These are phyloP conservation scores for Camellia lanceoleosa DNA, from an alignment of 148 eudicot genomes.

Conservation along the genomic window DNA sequence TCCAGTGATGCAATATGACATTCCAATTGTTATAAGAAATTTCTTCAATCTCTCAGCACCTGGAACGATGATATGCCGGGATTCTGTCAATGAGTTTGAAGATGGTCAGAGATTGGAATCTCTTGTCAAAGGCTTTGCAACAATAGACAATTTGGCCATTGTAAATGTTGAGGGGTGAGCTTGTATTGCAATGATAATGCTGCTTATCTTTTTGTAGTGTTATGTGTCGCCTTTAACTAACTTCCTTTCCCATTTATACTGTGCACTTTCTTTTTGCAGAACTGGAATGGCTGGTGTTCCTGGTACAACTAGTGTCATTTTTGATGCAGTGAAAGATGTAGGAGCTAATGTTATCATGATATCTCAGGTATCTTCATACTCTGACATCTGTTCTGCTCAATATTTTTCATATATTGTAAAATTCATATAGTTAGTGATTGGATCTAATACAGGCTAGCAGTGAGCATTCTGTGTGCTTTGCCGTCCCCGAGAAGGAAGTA, in stretches of 20 bases:
- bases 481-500: slow-evolving; percentile 96
- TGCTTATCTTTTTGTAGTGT: not conserved
- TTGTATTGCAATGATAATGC: not conserved
- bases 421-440: slow-evolving; percentile 18
- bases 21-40: slow-evolving; percentile 96
- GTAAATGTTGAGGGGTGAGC: slow-evolving; percentile 97
- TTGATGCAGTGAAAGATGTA: slow-evolving; percentile 86
- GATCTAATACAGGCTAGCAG: slow-evolving; percentile 80
- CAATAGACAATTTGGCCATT: slow-evolving; percentile 93
- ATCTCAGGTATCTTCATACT: slow-evolving; percentile 66
- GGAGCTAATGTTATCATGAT: slow-evolving; percentile 99
- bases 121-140: slow-evolving; percentile 96
- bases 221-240: slow-evolving; percentile 3
- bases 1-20: slow-evolving; percentile 89
- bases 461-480: slow-evolving; percentile 98
- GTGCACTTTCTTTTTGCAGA: slow-evolving; percentile 37
- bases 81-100: slow-evolving; percentile 42
- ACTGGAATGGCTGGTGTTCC: slow-evolving; percentile 99
- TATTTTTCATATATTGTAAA: not conserved
- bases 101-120: slow-evolving; percentile 47
- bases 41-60: slow-evolving; percentile 87
- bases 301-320: slow-evolving; percentile 94
- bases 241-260: slow-evolving; percentile 16
- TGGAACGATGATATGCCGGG: slow-evolving; percentile 85
- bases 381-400: not conserved